Percentiles rank a stretch among this genome's conserved stretches.
Evolutionary conservation across 352 stramenopile species (phyloP).

Genomic region (Phytophthora tentaculata): DNA sequence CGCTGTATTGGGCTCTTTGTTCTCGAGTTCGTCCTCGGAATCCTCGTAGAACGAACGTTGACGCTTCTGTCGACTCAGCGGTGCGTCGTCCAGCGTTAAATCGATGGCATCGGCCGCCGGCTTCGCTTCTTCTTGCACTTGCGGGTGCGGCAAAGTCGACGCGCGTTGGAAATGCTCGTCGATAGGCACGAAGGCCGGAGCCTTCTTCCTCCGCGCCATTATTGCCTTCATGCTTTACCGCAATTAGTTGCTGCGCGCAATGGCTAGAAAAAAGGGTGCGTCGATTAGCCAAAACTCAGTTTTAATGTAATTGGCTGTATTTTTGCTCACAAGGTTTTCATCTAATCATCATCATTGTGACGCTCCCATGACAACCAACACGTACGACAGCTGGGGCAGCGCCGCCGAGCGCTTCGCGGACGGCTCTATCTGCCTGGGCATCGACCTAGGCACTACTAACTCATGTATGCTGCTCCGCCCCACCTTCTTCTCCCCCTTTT

Average conservation of each 20-base stretch:
- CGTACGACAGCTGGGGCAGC: slow-evolving; percentile 85
- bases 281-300: background rate
- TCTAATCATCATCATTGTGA: background rate
- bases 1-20: slow-evolving; percentile 58
- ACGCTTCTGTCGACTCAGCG: slow-evolving; percentile 14
- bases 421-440: slow-evolving; percentile 93
- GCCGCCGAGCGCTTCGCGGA: slow-evolving; percentile 72
- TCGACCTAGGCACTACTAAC: slow-evolving; percentile 99
- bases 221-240: slow-evolving; percentile 9
- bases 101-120: slow-evolving; percentile 47
- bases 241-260: background rate
- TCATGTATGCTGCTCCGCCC: slow-evolving; percentile 83
- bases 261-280: background rate
- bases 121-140: background rate
- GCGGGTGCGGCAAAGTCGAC: slow-evolving; percentile 8
- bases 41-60: slow-evolving; percentile 62
- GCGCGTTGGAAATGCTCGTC: slow-evolving; percentile 64
- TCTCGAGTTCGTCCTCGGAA: slow-evolving; percentile 57
- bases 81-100: slow-evolving; percentile 35
- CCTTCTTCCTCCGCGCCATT: slow-evolving; percentile 4
- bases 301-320: background rate
- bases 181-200: slow-evolving; percentile 51
- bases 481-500: background rate
- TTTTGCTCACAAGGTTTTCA: background rate
- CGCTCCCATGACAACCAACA: slow-evolving; percentile 19